Percentiles rank a stretch among this genome's conserved stretches.
Evolutionary conservation across 1,139 yeast genomes (phyloP).

Genomic region (Geotrichum siamense): DNA sequence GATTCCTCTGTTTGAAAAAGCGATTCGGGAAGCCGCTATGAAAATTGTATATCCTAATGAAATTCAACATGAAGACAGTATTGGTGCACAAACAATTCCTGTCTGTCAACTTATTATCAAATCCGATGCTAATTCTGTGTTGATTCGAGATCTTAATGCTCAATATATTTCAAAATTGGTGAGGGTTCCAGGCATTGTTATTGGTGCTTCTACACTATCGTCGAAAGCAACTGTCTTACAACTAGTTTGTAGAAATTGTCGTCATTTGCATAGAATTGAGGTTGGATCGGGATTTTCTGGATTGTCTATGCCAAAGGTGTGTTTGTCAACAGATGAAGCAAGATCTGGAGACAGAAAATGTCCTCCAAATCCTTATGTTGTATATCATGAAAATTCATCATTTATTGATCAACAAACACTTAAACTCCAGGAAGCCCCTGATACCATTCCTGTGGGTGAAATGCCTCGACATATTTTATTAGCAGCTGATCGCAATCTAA

Average conservation of each 20-base stretch:
- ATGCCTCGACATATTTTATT: slow-evolving; percentile 91
- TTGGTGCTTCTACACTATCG: slow-evolving; percentile 80
- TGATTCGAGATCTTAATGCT: slow-evolving; percentile 79
- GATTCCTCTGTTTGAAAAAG: slow-evolving; percentile 82
- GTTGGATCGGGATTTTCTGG: slow-evolving; percentile 76
- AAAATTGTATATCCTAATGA: slow-evolving; percentile 57
- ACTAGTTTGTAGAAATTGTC: slow-evolving; percentile 81
- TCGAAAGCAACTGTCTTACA: slow-evolving; percentile 84
- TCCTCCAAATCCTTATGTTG: slow-evolving; percentile 86
- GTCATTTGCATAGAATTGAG: slow-evolving; percentile 62
- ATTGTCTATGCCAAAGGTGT: slow-evolving; percentile 64
- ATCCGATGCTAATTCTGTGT: slow-evolving; percentile 64
- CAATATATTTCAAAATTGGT: slow-evolving; percentile 86
- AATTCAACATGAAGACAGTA: slow-evolving; percentile 20
- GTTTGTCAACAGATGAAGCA: slow-evolving; percentile 49
- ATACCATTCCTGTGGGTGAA: slow-evolving; percentile 98
- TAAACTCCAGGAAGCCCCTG: slow-evolving; percentile 93
- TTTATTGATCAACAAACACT: slow-evolving; percentile 92
- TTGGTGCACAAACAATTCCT: slow-evolving; percentile 45
- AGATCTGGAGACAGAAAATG: slow-evolving; percentile 49
- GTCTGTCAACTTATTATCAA: slow-evolving; percentile 73
- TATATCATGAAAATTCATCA: slow-evolving; percentile 85
- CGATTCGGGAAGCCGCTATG: slow-evolving; percentile 86
- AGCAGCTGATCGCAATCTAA: slow-evolving; percentile 82
- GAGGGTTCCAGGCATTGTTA: slow-evolving; percentile 86